Evolutionary conservation across 805 yeast genomes (phyloP).

Genomic region (Ogataea ramenticola): DNA sequence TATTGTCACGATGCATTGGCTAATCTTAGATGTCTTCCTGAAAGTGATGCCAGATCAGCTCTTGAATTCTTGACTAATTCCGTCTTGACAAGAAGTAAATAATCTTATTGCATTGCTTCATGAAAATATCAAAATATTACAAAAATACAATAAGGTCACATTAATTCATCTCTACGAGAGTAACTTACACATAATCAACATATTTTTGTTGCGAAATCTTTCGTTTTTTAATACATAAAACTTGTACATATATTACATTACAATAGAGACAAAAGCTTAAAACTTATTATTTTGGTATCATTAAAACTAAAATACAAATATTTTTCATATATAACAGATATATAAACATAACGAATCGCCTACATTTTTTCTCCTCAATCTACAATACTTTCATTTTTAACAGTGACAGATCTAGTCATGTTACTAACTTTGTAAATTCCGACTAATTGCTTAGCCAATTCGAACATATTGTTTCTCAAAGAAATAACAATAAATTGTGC

Average conservation of each 20-base stretch:
- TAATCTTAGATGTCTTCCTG: slow-evolving; percentile 71
- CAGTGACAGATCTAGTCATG: slow-evolving; percentile 79
- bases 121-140: too few relatives aligned
- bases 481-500: slow-evolving; percentile 97
- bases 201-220: too few relatives aligned
- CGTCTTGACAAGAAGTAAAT: slow-evolving; percentile 60
- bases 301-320: too few relatives aligned
- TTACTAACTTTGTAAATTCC: slow-evolving; percentile 93
- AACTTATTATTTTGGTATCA: too few relatives aligned
- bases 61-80: slow-evolving; percentile 78
- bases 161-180: too few relatives aligned
- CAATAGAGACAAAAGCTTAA: too few relatives aligned
- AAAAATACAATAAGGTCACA: too few relatives aligned
- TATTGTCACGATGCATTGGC: slow-evolving; percentile 71
- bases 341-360: background rate
- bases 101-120: too few relatives aligned
- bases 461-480: slow-evolving; percentile 95
- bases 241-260: too few relatives aligned
- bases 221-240: too few relatives aligned
- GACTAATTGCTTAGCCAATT: slow-evolving; percentile 85
- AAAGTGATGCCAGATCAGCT: slow-evolving; percentile 84
- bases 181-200: too few relatives aligned
- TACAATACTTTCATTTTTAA: slow-evolving; percentile 52
- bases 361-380: too few relatives aligned
- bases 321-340: background rate